Evolutionary conservation across 495 filamentous ascomycete genomes (phyloP), one percentile per base, ranked within the genome.

Genomic region (Pseudevernia furfuracea): DNA sequence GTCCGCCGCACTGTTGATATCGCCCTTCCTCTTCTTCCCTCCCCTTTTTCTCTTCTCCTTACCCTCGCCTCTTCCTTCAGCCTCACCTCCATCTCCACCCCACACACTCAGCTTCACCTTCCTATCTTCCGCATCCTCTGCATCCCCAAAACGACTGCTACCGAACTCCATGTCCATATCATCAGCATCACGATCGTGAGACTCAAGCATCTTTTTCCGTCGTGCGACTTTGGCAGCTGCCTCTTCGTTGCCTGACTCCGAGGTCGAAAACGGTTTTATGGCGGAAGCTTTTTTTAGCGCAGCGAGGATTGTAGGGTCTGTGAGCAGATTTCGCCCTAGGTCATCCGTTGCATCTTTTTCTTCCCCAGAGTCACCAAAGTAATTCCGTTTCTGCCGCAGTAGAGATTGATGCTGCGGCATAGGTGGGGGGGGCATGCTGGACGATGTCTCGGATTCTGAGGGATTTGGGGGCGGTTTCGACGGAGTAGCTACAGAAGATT

Each of bases 121-220:
- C 41, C 61, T 53, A 30, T 81, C 85, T 1, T 87, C 81, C 61
- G 89, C 92, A 58, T 96, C 92, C 46, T 88, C 90, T 48, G 87
- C 88, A 69, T 96, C 92, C 56, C 87, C 91, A 64, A 87, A 82
- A 30, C 91, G 83, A 67, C 87, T 91, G 21, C 87, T 87, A 10
- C 95, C 94, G 71, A 98, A 97, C 39, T 91, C 94, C 74, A 96
- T 79, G 69, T 98, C 94, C 77, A 98, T 83, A 75, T 98, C 94
- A 52, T 92, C 89, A 15, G 89, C 85, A 75, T 98, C 94, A 52
- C 92, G 82, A 66, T 89, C 88, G 52, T 86, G 82, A 53, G 85
- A 82, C 67, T 89, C 83, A 14, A 96, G 76, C 77, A 96, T 88
- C 64, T 85, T 85, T 71, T 84, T 85, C 25, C 87, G 84, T 32